Evolutionary conservation across 805 yeast genomes (phyloP), one percentile per base, ranked within the genome.

Genomic region (Saccharomyces mikatae): DNA sequence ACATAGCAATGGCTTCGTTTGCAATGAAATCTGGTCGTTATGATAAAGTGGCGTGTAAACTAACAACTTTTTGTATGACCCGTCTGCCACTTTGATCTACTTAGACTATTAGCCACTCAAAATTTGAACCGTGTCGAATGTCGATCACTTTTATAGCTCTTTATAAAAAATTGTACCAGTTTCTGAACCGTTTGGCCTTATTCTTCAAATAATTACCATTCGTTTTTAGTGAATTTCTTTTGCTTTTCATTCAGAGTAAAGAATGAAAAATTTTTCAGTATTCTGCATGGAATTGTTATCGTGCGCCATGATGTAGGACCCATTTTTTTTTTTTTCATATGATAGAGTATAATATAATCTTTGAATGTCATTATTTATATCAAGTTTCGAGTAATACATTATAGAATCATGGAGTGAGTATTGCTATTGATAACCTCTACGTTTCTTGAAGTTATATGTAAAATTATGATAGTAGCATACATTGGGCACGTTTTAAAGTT

Each of bases 1-100:
- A 70, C 77, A 74, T 74, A 36, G 44, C 44, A 24, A 36, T 36
- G 44, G 24, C 44, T 36, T 24, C 17, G 21, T 17, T 36, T 17
- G 17, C 17, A 8, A 22, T 36, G 44, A 36, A 36, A 17, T 36
- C 44, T n/a, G 9, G 24, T 36, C 44, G 44, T 9, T 36, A 17
- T 17, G 44, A 9, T 36, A 17, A 36, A 36, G 44, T 36, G 44
- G 44, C 44, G 22, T 36, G 17, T 22, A 17, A 36, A 17, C 31
- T 36, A 36, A 36, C 24, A 17, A 17, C 22, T 36, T 36, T 31
- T 36, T 4, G 22, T 36, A 17, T 17, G 22, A 17, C 11, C 44
- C 17, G 17, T 17, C 44, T 36, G 44, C 44, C 44, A 36, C 44
- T 36, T 36, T 36, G 44, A 36, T 36, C 44, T 36, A 36, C 22